Percentiles rank a stretch among this genome's conserved stretches.
These are phyloP conservation scores for Diutina neorugosa DNA, from an alignment of 1,139 yeast species.

Conservation along the genomic window DNA sequence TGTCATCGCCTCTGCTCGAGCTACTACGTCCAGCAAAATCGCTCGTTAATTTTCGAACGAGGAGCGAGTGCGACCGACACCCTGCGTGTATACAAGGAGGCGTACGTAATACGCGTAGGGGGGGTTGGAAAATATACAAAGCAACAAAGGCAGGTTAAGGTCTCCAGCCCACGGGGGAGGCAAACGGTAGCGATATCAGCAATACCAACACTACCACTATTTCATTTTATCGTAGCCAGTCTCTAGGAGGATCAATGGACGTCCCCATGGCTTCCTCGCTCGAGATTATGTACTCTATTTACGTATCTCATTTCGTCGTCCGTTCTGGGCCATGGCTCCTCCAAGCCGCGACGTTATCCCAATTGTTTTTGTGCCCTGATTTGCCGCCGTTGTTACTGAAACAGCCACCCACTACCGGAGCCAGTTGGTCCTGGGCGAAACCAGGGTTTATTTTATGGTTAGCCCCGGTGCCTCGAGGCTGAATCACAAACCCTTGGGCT, in stretches of 20 bases:
- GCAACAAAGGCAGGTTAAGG: too few relatives aligned
- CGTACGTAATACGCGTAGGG: not conserved
- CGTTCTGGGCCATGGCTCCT: not conserved
- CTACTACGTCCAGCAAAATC: not conserved
- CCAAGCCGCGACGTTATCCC: not conserved
- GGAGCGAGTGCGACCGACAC: conserved; percentile 1
- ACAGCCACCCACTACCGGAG: too few relatives aligned
- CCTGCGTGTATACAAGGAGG: conserved; percentile 1
- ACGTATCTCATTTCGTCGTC: not conserved
- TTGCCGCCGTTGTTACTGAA: not conserved
- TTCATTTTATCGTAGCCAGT: too few relatives aligned
- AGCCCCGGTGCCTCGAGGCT: not conserved
- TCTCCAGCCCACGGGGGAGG: too few relatives aligned
- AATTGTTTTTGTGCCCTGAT: not conserved
- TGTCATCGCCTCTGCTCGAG: conserved; percentile 3
- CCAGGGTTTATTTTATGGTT: too few relatives aligned
- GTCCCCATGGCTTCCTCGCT: too few relatives aligned
- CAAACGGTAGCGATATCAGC: not conserved
- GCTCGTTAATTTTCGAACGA: not conserved
- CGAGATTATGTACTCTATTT: not conserved
- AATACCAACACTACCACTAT: too few relatives aligned
- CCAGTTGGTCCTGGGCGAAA: too few relatives aligned
- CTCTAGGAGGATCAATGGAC: too few relatives aligned
- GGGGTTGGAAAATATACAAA: not conserved
- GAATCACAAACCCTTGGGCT: not conserved